phyloP scores from a whole-genome alignment of 2,329 filamentous ascomycete genomes.

The Parasarocladium wereldwijsianum region DNA sequence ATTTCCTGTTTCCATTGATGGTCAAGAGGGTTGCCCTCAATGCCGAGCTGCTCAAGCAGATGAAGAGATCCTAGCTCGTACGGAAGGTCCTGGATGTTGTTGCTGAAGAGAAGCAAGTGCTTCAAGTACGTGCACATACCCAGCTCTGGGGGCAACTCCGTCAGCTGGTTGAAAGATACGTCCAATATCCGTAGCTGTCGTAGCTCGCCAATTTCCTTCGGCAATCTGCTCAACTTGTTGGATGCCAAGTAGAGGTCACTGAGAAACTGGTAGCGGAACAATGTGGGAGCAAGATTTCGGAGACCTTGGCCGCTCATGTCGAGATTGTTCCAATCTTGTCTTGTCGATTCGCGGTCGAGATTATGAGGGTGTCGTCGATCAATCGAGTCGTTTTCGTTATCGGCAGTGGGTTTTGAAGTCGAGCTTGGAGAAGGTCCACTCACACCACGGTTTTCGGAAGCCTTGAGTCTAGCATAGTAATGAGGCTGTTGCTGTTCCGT shows the following conservation, averaged over 20 bases:
- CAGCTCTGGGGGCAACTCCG: constrained; percentile 72
- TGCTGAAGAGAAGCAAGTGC: constrained; percentile 78
- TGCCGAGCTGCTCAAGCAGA: constrained; percentile 74
- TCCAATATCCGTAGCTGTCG: constrained; percentile 73
- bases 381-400: constrained; percentile 37
- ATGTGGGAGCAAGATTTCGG: constrained; percentile 59
- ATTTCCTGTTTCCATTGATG: constrained; percentile 65
- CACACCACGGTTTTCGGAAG: constrained; percentile 54
- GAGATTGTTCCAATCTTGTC: constrained; percentile 82
- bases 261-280: constrained; percentile 83
- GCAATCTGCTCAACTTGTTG: constrained; percentile 75
- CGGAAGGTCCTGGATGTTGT: constrained; percentile 69
- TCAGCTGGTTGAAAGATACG: constrained; percentile 75
- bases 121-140: constrained; percentile 94
- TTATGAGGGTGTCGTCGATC: constrained; percentile 49
- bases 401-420: constrained; percentile 30
- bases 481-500: constrained; percentile 49
- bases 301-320: constrained; percentile 95
- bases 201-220: constrained; percentile 66
- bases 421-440: constrained; percentile 36
- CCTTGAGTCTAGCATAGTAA: constrained; percentile 59
- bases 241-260: constrained; percentile 87
- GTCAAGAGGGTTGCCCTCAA: constrained; percentile 81
- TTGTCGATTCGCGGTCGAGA: constrained; percentile 48
- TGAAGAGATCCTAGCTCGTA: constrained; percentile 81